Base-by-base conservation (phyloP, 345 rosid species). In the Citropsis articulata region DNA sequence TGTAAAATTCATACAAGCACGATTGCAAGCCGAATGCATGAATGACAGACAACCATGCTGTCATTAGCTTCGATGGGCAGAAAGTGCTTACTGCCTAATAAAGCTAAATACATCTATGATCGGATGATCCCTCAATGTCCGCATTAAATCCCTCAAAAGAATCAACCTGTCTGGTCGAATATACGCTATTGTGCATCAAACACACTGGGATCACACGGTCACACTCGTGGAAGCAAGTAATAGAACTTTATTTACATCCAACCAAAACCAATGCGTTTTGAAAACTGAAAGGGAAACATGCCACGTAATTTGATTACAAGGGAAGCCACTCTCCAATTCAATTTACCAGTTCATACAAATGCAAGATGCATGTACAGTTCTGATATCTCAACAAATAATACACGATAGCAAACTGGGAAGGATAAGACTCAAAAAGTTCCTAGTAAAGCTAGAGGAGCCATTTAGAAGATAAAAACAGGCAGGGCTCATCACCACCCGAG, bases 281-380 rank as follows among this genome's bases (percentile, higher is more conserved):
- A 57, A 12, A 42, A 60, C 9, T 7, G 40, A 71, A 30, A 68
- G 13, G 63, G 33, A 28, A 72, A 12, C 69, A 61, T 7, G 42
- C 50, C 63, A 31, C 31, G 19, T 28, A 31, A 73, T 50, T 79
- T 60, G 77, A 57, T 75, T 80, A 81, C 83, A 84, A 10, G 70
- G 45, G 79, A 77, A 65, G 69, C 67, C 86, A 80, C 53, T 55
- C 80, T 73, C 72, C 76, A 75, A 74, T 59, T 48, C 65, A 35
- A 48, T 74, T 73, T 71, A 72, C 69, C 28, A 67, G 80, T 74
- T 65, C 24, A 81, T 42, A 81, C 78, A 71, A 38, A 78, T 0
- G 63, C 28, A 31, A 71, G 24, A 48, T 14, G 53, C 77, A 84
- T 80, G 79, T 82, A 86, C 88, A 82, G 24, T 45, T 45, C 62